Base-by-base conservation (phyloP, 2,329 filamentous ascomycete genomes). In the Ophiocordyceps camponoti-floridani region DNA sequence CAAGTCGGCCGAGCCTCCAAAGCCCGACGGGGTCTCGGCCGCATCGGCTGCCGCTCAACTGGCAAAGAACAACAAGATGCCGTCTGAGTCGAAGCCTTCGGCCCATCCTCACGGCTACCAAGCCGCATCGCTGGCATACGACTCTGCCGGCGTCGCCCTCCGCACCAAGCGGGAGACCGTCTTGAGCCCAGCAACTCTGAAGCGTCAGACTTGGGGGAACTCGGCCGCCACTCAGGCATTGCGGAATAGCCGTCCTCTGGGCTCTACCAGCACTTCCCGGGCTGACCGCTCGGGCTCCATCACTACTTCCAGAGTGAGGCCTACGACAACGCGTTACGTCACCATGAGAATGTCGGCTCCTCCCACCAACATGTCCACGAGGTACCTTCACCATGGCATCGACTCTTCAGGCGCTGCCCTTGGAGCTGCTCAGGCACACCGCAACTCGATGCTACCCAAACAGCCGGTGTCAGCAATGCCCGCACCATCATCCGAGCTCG, bases 141-240 rank as follows among this genome's bases (percentile, higher is more conserved):
- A 58, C 2, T 65, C 63, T 12, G 62, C 62, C 31, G 56, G 52
- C 40, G 53, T 57, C 13, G 57, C 57, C 13, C 50, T 58, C 33
- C 23, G 23, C 23, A 38, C 16, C 13, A 61, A 55, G 46, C 51
- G 53, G 13, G 28, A 47, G 43, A 51, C 44, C 16, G 46, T 43
- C 41, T 45, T 45, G 41, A 30, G 10, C n/a, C 40, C 12, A 44
- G 38, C 51, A 14, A 49, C 49, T 10, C 53, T 46, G 18, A 48
- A 53, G 2, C 59, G 59, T 10, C 56, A 61, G 6, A 53, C 53
- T 10, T 73, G 67, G 68, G 82, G 82, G 18, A 76, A 75, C 53
- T 82, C 82, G 16, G 82, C 84, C 14, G 82, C 83, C 2, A 77
- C 66, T 38, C 70, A 80, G 47, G 79, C 79, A n/a, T 76, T 82